Percentiles rank a stretch among this genome's conserved stretches.
phyloP scores from a whole-genome alignment of 805 yeast species.

The Saturnispora sekii region DNA sequence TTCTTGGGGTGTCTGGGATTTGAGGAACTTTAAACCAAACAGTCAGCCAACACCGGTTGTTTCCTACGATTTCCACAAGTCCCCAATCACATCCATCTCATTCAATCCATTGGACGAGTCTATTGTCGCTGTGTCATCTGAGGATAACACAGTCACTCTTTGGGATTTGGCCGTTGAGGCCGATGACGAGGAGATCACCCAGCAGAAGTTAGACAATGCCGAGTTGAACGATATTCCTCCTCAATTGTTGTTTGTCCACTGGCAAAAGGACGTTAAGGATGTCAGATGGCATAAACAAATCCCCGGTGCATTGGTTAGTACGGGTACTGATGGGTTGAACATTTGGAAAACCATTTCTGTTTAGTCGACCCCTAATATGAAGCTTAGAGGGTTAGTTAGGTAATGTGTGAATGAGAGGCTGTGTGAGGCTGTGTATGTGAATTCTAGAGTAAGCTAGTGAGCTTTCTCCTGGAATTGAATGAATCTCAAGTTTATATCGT shows the following conservation, averaged over 20 bases:
- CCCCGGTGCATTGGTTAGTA: conserved; percentile 89
- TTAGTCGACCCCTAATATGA: conserved; percentile 24
- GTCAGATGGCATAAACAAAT: conserved; percentile 97
- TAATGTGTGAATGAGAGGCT: too few relatives aligned
- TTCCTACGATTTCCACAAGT: conserved; percentile 87
- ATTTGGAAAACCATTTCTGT: conserved; percentile 97
- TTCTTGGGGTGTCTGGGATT: conserved; percentile 96
- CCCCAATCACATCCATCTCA: conserved; percentile 85
- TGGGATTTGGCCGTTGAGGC: conserved; percentile 99
- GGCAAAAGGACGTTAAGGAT: conserved; percentile 97
- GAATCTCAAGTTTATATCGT: too few relatives aligned
- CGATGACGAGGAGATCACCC: conserved; percentile 90
- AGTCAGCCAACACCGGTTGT: conserved; percentile 76
- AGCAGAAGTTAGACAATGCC: conserved; percentile 66
- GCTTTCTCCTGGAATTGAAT: too few relatives aligned
- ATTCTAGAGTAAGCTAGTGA: too few relatives aligned
- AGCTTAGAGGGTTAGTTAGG: not conserved
- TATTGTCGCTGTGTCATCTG: conserved; percentile 89
- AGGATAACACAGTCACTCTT: conserved; percentile 91
- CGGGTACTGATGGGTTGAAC: conserved; percentile 92
- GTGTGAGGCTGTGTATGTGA: too few relatives aligned
- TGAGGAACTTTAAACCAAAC: conserved; percentile 66
- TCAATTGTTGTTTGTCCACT: conserved; percentile 89
- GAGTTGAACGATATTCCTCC: conserved; percentile 91
- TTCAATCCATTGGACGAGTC: conserved; percentile 96